A percentile compares a stretch with the other conserved stretches of the same genome.
These are phyloP conservation scores for Lactarius hengduanensis DNA, from an alignment of 768 basidiomycete genomes.

Conservation along the genomic window DNA sequence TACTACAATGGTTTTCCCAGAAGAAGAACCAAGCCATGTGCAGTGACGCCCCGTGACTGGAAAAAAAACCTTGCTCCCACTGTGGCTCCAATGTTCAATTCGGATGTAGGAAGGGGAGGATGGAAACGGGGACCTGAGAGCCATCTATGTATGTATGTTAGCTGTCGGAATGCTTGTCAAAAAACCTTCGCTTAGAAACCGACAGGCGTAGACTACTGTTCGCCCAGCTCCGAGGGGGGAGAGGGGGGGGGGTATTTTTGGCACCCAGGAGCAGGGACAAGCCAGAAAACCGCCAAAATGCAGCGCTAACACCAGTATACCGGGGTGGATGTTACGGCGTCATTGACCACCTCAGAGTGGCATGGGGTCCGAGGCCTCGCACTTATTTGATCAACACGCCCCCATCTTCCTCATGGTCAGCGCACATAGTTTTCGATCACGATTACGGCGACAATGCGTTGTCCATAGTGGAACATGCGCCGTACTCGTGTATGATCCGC, in stretches of 20 bases:
- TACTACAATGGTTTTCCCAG: background rate
- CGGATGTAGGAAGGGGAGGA: background rate
- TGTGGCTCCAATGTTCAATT: background rate
- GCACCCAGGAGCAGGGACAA: background rate
- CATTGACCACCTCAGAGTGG: background rate
- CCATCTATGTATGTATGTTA: background rate
- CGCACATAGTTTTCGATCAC: background rate
- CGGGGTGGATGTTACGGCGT: background rate
- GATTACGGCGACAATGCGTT: background rate
- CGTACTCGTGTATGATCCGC: background rate
- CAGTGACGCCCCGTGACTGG: background rate
- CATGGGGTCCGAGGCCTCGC: background rate
- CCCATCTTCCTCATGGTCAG: background rate
- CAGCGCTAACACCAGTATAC: background rate
- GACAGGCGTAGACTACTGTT: background rate
- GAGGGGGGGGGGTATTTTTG: background rate
- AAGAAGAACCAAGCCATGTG: background rate
- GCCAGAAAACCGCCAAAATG: background rate
- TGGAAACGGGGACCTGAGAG: background rate
- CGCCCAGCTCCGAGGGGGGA: background rate
- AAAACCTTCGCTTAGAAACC: background rate
- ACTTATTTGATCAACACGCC: background rate
- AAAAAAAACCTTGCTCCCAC: background rate
- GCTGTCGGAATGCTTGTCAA: background rate
- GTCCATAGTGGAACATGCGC: background rate